phyloP scores from a whole-genome alignment of 208 protist genomes.

The Trypanosoma theileri region DNA sequence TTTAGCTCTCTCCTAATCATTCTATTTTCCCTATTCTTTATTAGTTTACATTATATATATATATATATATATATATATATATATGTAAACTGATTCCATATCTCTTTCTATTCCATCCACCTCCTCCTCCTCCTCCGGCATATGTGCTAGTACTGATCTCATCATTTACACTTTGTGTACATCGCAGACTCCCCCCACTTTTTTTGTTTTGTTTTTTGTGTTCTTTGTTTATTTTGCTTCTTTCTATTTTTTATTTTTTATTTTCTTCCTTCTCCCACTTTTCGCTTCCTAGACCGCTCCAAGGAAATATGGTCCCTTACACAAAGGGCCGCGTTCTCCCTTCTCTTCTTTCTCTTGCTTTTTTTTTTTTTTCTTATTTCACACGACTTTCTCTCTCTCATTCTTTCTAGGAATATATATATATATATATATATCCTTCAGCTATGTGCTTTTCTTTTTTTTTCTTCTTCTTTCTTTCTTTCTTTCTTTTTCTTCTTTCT shows the following conservation, averaged over 20 bases:
- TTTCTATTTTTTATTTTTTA: neutral
- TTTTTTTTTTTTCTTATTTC: constrained; percentile 7
- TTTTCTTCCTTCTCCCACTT: neutral
- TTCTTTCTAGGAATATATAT: neutral
- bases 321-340: too few relatives aligned
- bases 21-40: neutral
- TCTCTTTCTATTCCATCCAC: too few relatives aligned
- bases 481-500: neutral
- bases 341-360: neutral
- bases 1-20: neutral
- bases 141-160: too few relatives aligned
- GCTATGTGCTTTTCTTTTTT: neutral
- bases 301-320: too few relatives aligned
- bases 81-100: too few relatives aligned
- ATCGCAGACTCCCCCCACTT: neutral
- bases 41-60: too few relatives aligned
- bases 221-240: neutral
- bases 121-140: too few relatives aligned
- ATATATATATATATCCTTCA: neutral
- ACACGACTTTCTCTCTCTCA: neutral
- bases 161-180: too few relatives aligned
- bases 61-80: too few relatives aligned
- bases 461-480: neutral
- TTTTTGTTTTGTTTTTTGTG: neutral
- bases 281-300: neutral